Evolutionary conservation across 2,329 filamentous ascomycete species (phyloP).

Genomic region (Ophiostoma australiae): DNA sequence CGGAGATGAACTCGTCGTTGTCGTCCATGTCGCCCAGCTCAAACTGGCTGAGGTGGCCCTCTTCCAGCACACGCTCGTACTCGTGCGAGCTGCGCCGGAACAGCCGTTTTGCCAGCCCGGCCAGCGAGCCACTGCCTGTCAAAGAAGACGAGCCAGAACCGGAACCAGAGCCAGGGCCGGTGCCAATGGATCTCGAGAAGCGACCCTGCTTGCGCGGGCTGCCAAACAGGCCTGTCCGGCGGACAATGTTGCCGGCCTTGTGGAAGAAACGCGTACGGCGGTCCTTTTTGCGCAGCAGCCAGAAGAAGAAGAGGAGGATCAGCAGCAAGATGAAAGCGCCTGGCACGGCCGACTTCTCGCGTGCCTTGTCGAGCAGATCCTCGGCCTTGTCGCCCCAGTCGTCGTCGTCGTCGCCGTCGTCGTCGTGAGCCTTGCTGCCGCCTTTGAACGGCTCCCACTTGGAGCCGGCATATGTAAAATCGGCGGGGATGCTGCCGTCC

Average conservation of each 20-base stretch:
- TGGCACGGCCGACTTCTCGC: conserved; percentile 64
- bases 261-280: conserved; percentile 59
- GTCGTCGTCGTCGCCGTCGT: conserved; percentile 53
- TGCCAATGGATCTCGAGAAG: conserved; percentile 16
- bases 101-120: conserved; percentile 55
- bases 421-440: conserved; percentile 50
- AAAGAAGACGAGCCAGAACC: not conserved
- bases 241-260: conserved; percentile 44
- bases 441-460: conserved; percentile 40
- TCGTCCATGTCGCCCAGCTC: conserved; percentile 67
- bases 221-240: conserved; percentile 42
- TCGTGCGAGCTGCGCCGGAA: conserved; percentile 50
- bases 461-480: conserved; percentile 80
- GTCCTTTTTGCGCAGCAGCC: conserved; percentile 75
- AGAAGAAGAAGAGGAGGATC: conserved; percentile 61
- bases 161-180: not conserved
- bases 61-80: conserved; percentile 84
- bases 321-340: conserved; percentile 75
- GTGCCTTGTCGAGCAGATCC: conserved; percentile 60
- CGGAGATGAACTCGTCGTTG: conserved; percentile 58
- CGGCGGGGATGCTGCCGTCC: conserved; percentile 53
- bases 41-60: conserved; percentile 65
- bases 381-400: conserved; percentile 51
- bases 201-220: conserved; percentile 40
- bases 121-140: conserved; percentile 33